Conservation (phyloP, 2,329 filamentous ascomycete genomes). For the Diaporthe sp. region DNA sequence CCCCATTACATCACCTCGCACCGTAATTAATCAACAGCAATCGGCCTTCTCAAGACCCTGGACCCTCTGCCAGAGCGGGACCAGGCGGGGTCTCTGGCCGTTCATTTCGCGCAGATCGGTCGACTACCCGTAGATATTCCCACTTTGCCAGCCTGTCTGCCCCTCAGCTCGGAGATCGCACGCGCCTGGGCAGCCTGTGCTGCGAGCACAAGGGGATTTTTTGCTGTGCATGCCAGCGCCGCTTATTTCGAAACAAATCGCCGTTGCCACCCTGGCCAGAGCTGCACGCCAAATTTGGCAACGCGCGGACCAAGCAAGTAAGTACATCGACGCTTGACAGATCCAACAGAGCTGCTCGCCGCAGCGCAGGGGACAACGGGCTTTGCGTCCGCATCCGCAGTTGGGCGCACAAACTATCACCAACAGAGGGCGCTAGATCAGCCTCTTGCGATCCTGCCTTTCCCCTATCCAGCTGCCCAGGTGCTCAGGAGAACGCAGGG, state of each 20-base stretch:
- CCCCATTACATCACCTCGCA: constrained; percentile 24
- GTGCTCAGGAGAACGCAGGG: constrained; percentile 19
- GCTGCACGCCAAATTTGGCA: constrained; percentile 6
- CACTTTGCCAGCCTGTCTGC: constrained; percentile 27
- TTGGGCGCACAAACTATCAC: constrained; percentile 19
- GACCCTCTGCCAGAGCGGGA: constrained; percentile 22
- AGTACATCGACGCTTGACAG: background rate
- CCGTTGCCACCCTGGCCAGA: background rate
- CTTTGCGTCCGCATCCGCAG: constrained; percentile 10
- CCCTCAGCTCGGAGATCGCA: constrained; percentile 30
- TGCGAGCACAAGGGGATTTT: background rate
- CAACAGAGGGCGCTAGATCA: constrained; percentile 19
- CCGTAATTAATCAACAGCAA: constrained; percentile 22
- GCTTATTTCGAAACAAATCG: constrained; percentile 28
- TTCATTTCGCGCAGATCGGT: constrained; percentile 29
- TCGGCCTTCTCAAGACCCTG: background rate
- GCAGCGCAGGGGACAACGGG: background rate
- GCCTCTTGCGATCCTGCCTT: constrained; percentile 8
- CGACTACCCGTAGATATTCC: constrained; percentile 27
- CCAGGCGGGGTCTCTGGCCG: constrained; percentile 24
- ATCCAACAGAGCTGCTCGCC: background rate
- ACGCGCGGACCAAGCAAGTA: background rate
- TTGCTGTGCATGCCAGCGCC: constrained; percentile 4
- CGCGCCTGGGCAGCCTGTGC: constrained; percentile 12
- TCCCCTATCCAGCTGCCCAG: background rate